These are phyloP conservation scores for Trypanosomatidae sp. DNA, from an alignment of 208 protist species.

Conservation along the genomic window DNA sequence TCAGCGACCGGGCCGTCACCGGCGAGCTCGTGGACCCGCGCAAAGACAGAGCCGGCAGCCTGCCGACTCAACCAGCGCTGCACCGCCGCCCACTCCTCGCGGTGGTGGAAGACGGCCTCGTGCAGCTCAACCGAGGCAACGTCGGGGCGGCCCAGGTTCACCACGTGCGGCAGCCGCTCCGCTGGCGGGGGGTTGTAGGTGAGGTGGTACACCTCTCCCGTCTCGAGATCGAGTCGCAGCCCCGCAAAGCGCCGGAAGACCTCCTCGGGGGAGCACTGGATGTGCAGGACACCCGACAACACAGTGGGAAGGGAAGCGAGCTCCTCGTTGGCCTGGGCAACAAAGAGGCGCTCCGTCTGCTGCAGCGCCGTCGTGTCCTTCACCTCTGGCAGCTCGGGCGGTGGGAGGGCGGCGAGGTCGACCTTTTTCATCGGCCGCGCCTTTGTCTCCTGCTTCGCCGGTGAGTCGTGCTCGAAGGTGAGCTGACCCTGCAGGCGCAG, in stretches of 20 bases:
- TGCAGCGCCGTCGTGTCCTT: slow-evolving; percentile 36
- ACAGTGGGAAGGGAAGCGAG: slow-evolving; percentile 35
- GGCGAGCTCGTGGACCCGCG: slow-evolving; percentile 57
- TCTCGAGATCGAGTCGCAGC: slow-evolving; percentile 79
- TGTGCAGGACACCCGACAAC: slow-evolving; percentile 57
- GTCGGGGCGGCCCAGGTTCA: slow-evolving; percentile 60
- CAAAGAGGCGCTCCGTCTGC: slow-evolving; percentile 39
- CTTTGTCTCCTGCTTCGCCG: slow-evolving; percentile 51
- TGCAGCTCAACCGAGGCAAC: slow-evolving; percentile 66
- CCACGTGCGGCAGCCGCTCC: slow-evolving; percentile 65
- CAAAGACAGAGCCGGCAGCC: slow-evolving; percentile 13
- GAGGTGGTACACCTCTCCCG: slow-evolving; percentile 80
- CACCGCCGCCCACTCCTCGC: slow-evolving; percentile 48
- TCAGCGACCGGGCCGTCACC: slow-evolving; percentile 40
- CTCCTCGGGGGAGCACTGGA: slow-evolving; percentile 61
- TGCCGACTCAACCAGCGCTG: slow-evolving; percentile 43
- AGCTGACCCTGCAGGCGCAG: no score
- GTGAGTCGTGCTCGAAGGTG: slow-evolving; percentile 30
- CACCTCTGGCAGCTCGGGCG: slow-evolving; percentile 72
- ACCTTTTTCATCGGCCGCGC: slow-evolving; percentile 49
- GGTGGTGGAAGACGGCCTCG: slow-evolving; percentile 62
- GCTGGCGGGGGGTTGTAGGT: slow-evolving; percentile 68
- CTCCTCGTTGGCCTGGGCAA: slow-evolving; percentile 44
- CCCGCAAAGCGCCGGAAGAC: slow-evolving; percentile 82
- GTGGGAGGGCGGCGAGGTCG: slow-evolving; percentile 62